Conservation (phyloP, 2,329 filamentous ascomycete species). For the Trichoderma sp. region DNA sequence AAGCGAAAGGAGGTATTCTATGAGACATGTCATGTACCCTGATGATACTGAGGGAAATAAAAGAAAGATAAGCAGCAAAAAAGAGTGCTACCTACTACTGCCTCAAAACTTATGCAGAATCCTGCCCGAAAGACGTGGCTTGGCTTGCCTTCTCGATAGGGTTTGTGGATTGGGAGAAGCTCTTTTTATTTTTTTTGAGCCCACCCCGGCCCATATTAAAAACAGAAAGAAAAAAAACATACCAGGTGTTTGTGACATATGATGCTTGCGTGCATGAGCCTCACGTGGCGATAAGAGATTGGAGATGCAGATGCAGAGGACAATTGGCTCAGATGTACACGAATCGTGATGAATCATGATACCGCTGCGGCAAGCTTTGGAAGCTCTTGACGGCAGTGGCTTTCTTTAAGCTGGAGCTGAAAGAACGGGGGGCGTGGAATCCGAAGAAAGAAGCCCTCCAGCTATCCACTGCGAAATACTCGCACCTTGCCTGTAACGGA, state of each 20-base stretch:
- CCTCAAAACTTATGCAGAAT: neutral
- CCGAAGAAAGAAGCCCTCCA: neutral
- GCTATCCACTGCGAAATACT: neutral
- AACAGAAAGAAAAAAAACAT: neutral
- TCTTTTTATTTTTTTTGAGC: too few relatives aligned
- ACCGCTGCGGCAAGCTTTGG: neutral
- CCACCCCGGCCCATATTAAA: neutral
- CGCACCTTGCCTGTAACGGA: neutral
- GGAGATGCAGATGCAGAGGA: neutral
- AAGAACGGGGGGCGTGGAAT: neutral
- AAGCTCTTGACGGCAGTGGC: neutral
- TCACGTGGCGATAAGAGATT: slow-evolving; percentile 26
- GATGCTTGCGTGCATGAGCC: slow-evolving; percentile 19
- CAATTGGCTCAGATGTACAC: neutral
- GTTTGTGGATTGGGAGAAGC: neutral
- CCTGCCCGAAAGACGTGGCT: neutral
- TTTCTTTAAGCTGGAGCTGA: neutral
- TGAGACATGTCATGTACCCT: neutral
- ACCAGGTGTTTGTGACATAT: neutral
- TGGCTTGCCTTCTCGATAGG: neutral
- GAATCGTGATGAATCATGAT: neutral
- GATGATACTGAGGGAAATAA: neutral
- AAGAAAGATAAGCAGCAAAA: neutral
- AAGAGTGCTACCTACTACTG: neutral
- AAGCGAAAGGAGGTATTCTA: too few relatives aligned